phyloP scores from a whole-genome alignment of 2,329 filamentous ascomycete genomes.

The Fusarium floridanum region DNA sequence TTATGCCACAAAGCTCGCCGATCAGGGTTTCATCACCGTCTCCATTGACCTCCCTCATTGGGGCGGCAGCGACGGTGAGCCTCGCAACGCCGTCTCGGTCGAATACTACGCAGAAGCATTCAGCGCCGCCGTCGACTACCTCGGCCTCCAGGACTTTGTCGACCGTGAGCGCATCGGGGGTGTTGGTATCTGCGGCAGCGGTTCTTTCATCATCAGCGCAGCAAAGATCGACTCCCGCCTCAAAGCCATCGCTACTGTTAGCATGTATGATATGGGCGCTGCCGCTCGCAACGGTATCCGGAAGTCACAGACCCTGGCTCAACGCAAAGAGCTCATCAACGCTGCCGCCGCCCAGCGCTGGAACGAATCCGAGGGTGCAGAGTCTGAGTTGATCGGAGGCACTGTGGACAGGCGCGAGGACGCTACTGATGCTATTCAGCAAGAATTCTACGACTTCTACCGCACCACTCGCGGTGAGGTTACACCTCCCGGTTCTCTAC shows the following conservation, averaged over 20 bases:
- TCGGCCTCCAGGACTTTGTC: slow-evolving; percentile 40
- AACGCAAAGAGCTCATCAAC: background rate
- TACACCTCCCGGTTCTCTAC: slow-evolving; percentile 3
- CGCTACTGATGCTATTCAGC: background rate
- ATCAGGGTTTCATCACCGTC: background rate
- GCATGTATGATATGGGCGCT: slow-evolving; percentile 2
- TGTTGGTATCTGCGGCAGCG: slow-evolving; percentile 50
- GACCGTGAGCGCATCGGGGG: slow-evolving; percentile 48
- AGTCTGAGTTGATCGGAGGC: background rate
- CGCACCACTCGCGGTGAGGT: slow-evolving; percentile 18
- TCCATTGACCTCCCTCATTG: background rate
- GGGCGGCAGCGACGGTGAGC: background rate
- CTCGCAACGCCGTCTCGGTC: slow-evolving; percentile 34
- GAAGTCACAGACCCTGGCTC: background rate
- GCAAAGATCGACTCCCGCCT: slow-evolving; percentile 50
- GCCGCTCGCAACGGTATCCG: background rate
- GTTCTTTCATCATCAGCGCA: slow-evolving; percentile 50
- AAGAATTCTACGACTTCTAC: slow-evolving; percentile 27
- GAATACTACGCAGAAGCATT: slow-evolving; percentile 48
- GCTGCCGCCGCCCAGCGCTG: background rate
- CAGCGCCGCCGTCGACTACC: slow-evolving; percentile 50
- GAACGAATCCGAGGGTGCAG: background rate
- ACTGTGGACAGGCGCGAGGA: background rate
- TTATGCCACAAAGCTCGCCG: background rate
- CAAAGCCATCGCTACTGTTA: slow-evolving; percentile 33